Conservation (phyloP, 306 rosid genomes). For the Corylus avellana region DNA sequence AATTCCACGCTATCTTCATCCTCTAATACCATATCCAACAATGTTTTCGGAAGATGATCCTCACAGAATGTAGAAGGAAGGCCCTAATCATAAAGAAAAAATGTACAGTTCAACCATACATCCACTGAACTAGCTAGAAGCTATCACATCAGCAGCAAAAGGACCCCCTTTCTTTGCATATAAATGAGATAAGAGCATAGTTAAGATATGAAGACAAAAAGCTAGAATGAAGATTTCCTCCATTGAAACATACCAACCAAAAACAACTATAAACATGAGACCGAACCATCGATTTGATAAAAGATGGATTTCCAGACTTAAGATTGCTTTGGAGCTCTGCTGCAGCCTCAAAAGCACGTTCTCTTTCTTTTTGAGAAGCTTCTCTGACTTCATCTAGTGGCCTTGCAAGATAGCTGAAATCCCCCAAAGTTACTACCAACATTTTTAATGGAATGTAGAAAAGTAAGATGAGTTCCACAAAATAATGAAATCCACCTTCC, state of each 20-base stretch:
- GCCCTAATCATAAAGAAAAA: constrained; percentile 40
- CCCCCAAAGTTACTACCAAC: constrained; percentile 21
- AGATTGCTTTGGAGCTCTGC: constrained; percentile 48
- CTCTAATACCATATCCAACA: constrained; percentile 49
- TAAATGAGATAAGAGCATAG: background rate
- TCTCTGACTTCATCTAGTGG: constrained; percentile 60
- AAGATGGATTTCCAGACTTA: constrained; percentile 49
- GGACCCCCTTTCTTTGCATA: background rate
- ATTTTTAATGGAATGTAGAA: constrained; percentile 16
- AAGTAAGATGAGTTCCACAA: background rate
- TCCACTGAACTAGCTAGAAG: background rate
- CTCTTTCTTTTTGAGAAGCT: constrained; percentile 59
- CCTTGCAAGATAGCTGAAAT: constrained; percentile 62
- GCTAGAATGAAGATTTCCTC: background rate
- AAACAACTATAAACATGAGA: constrained; percentile 91
- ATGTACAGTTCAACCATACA: background rate
- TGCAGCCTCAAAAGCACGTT: constrained; percentile 53
- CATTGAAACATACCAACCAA: constrained; percentile 71
- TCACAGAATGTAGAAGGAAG: constrained; percentile 66
- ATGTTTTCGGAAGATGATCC: constrained; percentile 52
- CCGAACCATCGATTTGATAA: constrained; percentile 74
- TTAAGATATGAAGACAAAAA: background rate
- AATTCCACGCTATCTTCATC: constrained; percentile 63
- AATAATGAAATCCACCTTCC: constrained; percentile 52
- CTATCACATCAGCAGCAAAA: background rate